phyloP scores from a whole-genome alignment of 2,329 filamentous ascomycete species.

The Colletotrichum scovillei region DNA sequence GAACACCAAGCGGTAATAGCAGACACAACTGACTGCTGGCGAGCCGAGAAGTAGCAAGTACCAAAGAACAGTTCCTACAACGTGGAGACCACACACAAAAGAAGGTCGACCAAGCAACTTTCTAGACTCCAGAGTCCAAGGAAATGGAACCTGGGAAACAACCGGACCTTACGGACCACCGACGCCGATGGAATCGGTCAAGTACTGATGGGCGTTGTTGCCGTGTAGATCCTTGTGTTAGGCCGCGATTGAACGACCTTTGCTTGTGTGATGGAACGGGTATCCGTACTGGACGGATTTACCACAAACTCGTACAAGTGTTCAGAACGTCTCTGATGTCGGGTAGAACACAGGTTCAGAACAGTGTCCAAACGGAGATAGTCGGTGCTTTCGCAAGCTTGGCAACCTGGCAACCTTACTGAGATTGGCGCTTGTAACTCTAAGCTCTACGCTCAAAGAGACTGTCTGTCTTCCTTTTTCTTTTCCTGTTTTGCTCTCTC shows the following conservation, averaged over 20 bases:
- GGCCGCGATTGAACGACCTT: neutral
- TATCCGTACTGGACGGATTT: neutral
- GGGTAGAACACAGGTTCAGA: neutral
- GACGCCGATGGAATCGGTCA: neutral
- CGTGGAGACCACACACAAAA: neutral
- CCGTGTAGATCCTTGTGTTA: neutral
- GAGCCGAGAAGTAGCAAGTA: neutral
- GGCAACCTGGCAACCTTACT: neutral
- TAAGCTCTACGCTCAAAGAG: neutral
- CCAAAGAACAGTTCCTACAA: neutral
- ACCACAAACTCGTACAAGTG: neutral
- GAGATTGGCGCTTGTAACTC: neutral
- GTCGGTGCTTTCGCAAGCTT: constrained; percentile 1
- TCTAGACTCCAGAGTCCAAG: neutral
- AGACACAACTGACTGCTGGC: neutral
- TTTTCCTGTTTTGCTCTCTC: neutral
- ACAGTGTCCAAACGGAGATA: constrained; percentile 16
- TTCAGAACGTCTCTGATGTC: neutral
- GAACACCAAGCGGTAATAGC: neutral
- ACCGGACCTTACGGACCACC: constrained; percentile 17
- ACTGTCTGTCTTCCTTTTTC: neutral
- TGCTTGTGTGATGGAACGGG: neutral
- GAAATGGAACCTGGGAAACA: neutral
- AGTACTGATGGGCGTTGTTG: neutral
- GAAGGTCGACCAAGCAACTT: neutral